These are phyloP conservation scores for Lophium mytilinum DNA, from an alignment of 495 filamentous ascomycete species.

Conservation along the genomic window DNA sequence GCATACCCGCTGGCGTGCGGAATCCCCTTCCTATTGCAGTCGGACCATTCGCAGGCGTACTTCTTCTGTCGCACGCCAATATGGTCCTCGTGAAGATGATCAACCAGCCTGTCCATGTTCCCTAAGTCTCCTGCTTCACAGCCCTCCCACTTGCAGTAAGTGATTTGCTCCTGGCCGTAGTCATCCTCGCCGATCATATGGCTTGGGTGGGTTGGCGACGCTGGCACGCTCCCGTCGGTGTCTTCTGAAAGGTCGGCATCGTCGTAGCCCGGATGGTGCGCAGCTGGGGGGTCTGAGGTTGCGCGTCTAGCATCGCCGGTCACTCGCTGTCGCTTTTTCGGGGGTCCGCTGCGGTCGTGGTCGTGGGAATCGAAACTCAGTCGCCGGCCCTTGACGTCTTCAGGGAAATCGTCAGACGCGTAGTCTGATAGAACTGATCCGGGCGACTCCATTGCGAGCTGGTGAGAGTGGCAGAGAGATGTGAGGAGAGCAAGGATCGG, in stretches of 20 bases:
- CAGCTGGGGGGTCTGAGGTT: constrained; percentile 14
- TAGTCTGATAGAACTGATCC: constrained; percentile 26
- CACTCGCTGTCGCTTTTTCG: constrained; percentile 32
- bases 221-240: constrained; percentile 76
- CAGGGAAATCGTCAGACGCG: constrained; percentile 26
- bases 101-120: constrained; percentile 90
- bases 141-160: constrained; percentile 80
- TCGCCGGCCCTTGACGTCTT: constrained; percentile 26
- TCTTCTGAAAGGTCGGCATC: constrained; percentile 63
- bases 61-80: constrained; percentile 75
- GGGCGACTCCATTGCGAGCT: constrained; percentile 21
- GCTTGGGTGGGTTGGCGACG: constrained; percentile 50
- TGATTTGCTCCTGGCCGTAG: constrained; percentile 66
- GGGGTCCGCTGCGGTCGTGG: constrained; percentile 25
- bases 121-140: constrained; percentile 71
- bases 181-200: constrained; percentile 68
- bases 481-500: not conserved
- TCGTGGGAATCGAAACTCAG: constrained; percentile 20
- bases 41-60: constrained; percentile 92
- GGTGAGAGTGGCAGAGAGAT: not conserved
- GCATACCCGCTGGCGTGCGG: constrained; percentile 93
- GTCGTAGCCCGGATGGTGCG: constrained; percentile 17
- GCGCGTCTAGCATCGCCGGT: constrained; percentile 16
- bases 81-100: constrained; percentile 89
- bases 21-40: constrained; percentile 77